phyloP scores from a whole-genome alignment of 257 asterid species.

The Hygrophila difformis region DNA sequence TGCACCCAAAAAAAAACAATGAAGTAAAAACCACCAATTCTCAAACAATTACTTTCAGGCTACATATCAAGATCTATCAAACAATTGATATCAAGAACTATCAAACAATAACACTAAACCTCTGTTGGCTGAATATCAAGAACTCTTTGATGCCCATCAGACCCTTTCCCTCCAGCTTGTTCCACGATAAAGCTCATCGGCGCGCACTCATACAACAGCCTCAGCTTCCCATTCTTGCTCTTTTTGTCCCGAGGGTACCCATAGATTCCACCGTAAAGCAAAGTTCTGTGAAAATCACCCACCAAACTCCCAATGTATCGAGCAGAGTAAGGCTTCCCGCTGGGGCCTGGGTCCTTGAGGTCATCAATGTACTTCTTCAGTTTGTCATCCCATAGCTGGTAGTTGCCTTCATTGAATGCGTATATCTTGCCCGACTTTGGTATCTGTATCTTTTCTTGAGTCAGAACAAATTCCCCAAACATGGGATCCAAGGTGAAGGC shows the following conservation, averaged over 20 bases:
- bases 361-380: slow-evolving; percentile 77
- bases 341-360: slow-evolving; percentile 89
- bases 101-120: slow-evolving; percentile 28
- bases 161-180: slow-evolving; percentile 95
- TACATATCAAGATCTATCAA: too few relatives aligned
- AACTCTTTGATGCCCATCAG: slow-evolving; percentile 67
- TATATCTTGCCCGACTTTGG: slow-evolving; percentile 82
- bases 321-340: slow-evolving; percentile 85
- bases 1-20: slow-evolving; percentile 18
- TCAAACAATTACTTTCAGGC: not conserved
- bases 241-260: slow-evolving; percentile 78
- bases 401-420: slow-evolving; percentile 86
- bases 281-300: slow-evolving; percentile 80
- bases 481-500: slow-evolving; percentile 80
- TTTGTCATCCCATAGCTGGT: slow-evolving; percentile 84
- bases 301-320: slow-evolving; percentile 89
- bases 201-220: slow-evolving; percentile 92
- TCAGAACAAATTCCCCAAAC: slow-evolving; percentile 89
- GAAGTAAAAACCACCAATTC: too few relatives aligned
- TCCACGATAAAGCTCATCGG: slow-evolving; percentile 95
- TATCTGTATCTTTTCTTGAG: slow-evolving; percentile 62
- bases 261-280: slow-evolving; percentile 83
- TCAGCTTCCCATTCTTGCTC: slow-evolving; percentile 85
- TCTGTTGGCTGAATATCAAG: slow-evolving; percentile 84
- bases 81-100: not conserved